Base-by-base conservation (phyloP, 306 rosid species). In the Acacia confusa region DNA sequence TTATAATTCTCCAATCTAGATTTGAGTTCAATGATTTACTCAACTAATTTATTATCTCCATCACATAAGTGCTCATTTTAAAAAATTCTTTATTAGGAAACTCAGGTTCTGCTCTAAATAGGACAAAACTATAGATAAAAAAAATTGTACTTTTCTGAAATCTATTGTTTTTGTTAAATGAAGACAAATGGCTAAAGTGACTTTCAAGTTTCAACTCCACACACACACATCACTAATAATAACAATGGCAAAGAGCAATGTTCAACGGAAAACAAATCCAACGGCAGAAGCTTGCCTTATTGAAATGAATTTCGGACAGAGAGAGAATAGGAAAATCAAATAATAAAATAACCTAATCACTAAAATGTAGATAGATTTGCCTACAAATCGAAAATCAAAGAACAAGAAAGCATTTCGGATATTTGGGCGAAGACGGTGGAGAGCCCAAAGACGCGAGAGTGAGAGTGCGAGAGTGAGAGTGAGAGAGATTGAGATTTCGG, bases 221-320 rank as follows among this genome's bases (percentile, higher is more conserved):
- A 63, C n/a, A 40, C 48, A 47, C 72, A 53, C 16, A 34, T 32
- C 30, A 57, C 64, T n/a, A 9, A 45, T 1, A 41, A 53, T 6
- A 64, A 70, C 20, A 68, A 30, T 22, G 13, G 17, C 1, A 25
- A 25, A 0, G 17, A 10, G 47, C 28, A 10, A 9, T 43, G 50
- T 44, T 63, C 81, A 52, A 36, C n/a, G 16, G n/a, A 25, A 24
- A 60, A 24, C 64, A 38, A 7, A 5, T 55, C 66, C 32, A 74
- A 74, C 17, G 83, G 74, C 81, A 81, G 45, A 58, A 41, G 60
- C 32, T 78, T 64, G 74, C 84, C 69, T 78, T 84, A 75, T 84
- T 84, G 84, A 86, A 76, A 25, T 69, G 64, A 22, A 27, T 75
- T 65, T 79, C 25, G 44, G n/a, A n/a, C n/a, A n/a, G n/a, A n/a